phyloP scores from a whole-genome alignment of 768 basidiomycete species.

The Trametes cubensis region DNA sequence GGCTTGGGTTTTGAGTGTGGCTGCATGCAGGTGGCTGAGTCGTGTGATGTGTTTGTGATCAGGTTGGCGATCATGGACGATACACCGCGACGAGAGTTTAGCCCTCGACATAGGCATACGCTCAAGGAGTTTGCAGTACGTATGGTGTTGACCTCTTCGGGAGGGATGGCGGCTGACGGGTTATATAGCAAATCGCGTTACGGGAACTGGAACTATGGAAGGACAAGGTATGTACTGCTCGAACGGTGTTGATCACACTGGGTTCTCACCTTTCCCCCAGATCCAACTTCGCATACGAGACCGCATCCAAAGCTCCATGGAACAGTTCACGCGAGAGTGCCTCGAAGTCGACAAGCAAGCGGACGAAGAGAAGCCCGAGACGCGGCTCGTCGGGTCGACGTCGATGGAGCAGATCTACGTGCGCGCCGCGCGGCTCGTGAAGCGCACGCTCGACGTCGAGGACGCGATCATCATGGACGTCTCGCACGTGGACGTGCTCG shows the following conservation, averaged over 20 bases:
- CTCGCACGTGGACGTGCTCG: conserved; percentile 85
- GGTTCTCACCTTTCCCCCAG: conserved; percentile 38
- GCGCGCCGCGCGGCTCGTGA: conserved; percentile 86
- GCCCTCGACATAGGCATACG: conserved; percentile 86
- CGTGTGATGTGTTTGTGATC: not conserved
- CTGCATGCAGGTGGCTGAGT: not conserved
- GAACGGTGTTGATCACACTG: not conserved
- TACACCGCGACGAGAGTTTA: conserved; percentile 79
- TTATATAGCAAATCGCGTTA: conserved; percentile 74
- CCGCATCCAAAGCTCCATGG: conserved; percentile 95
- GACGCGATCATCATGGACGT: conserved; percentile 93
- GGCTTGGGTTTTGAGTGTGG: too few species aligned
- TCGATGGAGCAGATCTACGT: conserved; percentile 91
- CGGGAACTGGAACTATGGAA: conserved; percentile 95
- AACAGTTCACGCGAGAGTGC: conserved; percentile 92
- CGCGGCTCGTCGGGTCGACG: conserved; percentile 30
- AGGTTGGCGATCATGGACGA: conserved; percentile 87
- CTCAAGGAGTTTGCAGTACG: conserved; percentile 87
- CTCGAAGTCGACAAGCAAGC: conserved; percentile 80
- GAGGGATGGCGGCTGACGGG: not conserved
- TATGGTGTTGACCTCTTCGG: not conserved
- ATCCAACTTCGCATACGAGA: conserved; percentile 90
- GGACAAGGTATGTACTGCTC: conserved; percentile 74
- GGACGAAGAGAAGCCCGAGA: conserved; percentile 41
- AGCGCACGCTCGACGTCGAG: conserved; percentile 88